These are phyloP conservation scores for Stereum hirsutum DNA, from an alignment of 1,284 basidiomycete genomes.

Conservation along the genomic window DNA sequence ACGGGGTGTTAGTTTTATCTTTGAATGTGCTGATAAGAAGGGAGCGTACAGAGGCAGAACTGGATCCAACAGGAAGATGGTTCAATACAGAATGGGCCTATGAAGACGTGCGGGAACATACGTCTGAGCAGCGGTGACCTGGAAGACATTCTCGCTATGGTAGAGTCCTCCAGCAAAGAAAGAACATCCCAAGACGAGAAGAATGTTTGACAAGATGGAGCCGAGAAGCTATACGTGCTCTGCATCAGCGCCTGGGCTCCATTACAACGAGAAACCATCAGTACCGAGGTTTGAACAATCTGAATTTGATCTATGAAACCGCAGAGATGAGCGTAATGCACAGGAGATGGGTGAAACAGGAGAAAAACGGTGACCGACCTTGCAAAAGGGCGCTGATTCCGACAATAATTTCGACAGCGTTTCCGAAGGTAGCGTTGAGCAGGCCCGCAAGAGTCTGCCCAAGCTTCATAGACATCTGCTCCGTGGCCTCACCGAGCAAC, in stretches of 20 bases:
- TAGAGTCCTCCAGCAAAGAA: slow-evolving; percentile 74
- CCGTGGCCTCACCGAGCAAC: slow-evolving; percentile 81
- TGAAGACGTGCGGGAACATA: slow-evolving; percentile 30
- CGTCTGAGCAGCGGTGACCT: slow-evolving; percentile 80
- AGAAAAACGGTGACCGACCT: slow-evolving; percentile 18
- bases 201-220: slow-evolving; percentile 82
- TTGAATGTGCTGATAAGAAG: background rate
- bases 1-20: background rate
- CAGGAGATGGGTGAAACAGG: slow-evolving; percentile 4
- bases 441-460: slow-evolving; percentile 81
- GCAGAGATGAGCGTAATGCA: slow-evolving; percentile 24
- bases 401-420: slow-evolving; percentile 82
- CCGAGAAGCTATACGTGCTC: slow-evolving; percentile 69
- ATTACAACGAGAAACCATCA: too few species aligned
- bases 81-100: slow-evolving; percentile 7
- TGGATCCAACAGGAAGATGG: slow-evolving; percentile 1
- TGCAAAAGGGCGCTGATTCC: slow-evolving; percentile 79
- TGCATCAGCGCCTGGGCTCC: too few species aligned
- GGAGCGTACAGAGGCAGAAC: slow-evolving; percentile 50
- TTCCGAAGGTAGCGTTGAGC: slow-evolving; percentile 79
- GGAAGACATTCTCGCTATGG: slow-evolving; percentile 65
- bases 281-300: slow-evolving; percentile 74
- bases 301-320: slow-evolving; percentile 43
- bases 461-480: slow-evolving; percentile 73
- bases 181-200: slow-evolving; percentile 83